These are phyloP conservation scores for Ophiostoma fasciatum DNA, from an alignment of 2,329 filamentous ascomycete species.

Conservation along the genomic window DNA sequence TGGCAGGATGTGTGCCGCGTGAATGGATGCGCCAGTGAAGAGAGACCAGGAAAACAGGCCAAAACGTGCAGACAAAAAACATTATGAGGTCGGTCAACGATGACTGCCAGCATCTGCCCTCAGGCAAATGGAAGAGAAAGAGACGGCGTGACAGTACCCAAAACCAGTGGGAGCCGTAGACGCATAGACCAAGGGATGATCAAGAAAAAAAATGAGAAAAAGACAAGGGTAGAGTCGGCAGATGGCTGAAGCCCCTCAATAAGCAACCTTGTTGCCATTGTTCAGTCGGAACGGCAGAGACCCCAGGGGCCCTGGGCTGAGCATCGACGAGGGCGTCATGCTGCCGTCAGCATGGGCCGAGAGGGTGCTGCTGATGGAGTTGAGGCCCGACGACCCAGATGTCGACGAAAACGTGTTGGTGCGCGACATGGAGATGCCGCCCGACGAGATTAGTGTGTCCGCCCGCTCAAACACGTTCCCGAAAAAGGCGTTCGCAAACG, in stretches of 20 bases:
- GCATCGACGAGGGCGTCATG: conserved; percentile 17
- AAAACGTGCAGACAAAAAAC: background rate
- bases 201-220: background rate
- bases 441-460: conserved; percentile 40
- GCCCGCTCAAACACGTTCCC: conserved; percentile 47
- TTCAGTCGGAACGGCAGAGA: conserved; percentile 17
- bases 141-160: background rate
- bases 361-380: conserved; percentile 11
- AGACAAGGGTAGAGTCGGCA: background rate
- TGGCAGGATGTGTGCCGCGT: background rate
- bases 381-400: conserved; percentile 46
- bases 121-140: too few relatives aligned
- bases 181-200: background rate
- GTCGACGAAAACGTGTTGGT: conserved; percentile 40
- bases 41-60: background rate
- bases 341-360: conserved; percentile 16
- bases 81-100: background rate
- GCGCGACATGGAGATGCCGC: conserved; percentile 43
- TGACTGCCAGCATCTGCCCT: too few relatives aligned
- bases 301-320: conserved; percentile 15
- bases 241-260: conserved; percentile 7
- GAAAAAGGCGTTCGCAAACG: conserved; percentile 38
- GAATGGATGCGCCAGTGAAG: conserved; percentile 1
- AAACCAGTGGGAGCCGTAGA: background rate
- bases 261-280: conserved; percentile 17